phyloP scores from a whole-genome alignment of 2,329 filamentous ascomycete species.

The Colletotrichum orchidophilum region DNA sequence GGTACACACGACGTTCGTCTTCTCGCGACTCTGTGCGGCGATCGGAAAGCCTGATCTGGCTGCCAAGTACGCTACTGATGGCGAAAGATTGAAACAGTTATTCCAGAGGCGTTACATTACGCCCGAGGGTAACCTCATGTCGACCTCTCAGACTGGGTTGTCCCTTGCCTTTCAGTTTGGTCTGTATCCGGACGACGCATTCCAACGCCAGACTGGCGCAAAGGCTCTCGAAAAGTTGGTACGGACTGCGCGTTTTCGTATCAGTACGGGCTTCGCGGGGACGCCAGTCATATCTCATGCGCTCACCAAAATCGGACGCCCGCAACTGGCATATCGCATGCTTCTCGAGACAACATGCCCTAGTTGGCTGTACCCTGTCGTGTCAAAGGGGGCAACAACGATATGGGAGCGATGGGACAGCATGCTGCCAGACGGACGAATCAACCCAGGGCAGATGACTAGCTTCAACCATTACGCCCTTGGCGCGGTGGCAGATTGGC shows the following conservation, averaged over 20 bases:
- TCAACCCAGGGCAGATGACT: slow-evolving; percentile 52
- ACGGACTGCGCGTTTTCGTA: slow-evolving; percentile 21
- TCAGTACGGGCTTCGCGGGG: slow-evolving; percentile 24
- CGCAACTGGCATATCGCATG: slow-evolving; percentile 46
- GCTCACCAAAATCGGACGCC: slow-evolving; percentile 17
- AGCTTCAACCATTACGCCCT: slow-evolving; percentile 54
- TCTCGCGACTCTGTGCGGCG: slow-evolving; percentile 3
- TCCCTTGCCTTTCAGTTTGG: slow-evolving; percentile 25
- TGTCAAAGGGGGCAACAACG: slow-evolving; percentile 48
- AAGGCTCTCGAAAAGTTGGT: slow-evolving; percentile 17
- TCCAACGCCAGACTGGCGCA: slow-evolving; percentile 11
- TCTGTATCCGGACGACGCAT: slow-evolving; percentile 1
- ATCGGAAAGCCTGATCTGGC: background rate
- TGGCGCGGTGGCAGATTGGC: slow-evolving; percentile 49
- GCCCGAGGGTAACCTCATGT: slow-evolving; percentile 22
- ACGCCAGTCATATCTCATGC: slow-evolving; percentile 27
- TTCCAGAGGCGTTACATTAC: slow-evolving; percentile 29
- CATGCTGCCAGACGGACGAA: slow-evolving; percentile 46
- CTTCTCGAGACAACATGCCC: slow-evolving; percentile 46
- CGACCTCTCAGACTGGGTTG: slow-evolving; percentile 23
- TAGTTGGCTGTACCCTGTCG: slow-evolving; percentile 49
- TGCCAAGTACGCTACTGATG: background rate
- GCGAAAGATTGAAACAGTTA: background rate
- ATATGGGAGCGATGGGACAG: slow-evolving; percentile 55
- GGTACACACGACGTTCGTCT: slow-evolving; percentile 15